These are phyloP conservation scores for Colletotrichum sojae DNA, from an alignment of 2,329 filamentous ascomycete species.

Conservation along the genomic window DNA sequence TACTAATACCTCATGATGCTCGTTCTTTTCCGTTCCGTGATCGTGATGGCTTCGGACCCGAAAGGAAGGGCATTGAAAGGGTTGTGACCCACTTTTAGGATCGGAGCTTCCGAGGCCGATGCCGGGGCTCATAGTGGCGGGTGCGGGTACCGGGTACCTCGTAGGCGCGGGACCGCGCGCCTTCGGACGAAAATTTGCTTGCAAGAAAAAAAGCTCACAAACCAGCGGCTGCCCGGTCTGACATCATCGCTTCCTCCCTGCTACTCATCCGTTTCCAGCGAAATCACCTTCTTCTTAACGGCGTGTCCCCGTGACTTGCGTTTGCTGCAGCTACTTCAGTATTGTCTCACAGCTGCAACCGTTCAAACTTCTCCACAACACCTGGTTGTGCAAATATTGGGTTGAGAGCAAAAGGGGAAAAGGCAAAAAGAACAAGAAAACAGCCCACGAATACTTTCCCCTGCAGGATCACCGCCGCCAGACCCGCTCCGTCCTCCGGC, in stretches of 20 bases:
- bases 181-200: constrained; percentile 38
- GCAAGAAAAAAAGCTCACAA: neutral
- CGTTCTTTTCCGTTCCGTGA: neutral
- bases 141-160: too few relatives aligned
- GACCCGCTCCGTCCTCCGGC: constrained; percentile 7
- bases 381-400: too few relatives aligned
- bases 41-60: constrained; percentile 2
- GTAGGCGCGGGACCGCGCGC: constrained; percentile 23
- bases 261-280: neutral
- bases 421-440: neutral
- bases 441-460: neutral
- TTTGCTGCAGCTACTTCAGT: too few relatives aligned
- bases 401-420: too few relatives aligned
- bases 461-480: constrained; percentile 16
- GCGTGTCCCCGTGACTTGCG: neutral
- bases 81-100: constrained; percentile 12
- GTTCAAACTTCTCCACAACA: too few relatives aligned
- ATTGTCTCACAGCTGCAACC: too few relatives aligned
- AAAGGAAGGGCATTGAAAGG: neutral
- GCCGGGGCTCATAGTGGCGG: constrained; percentile 1
- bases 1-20: neutral
- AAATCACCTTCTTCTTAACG: neutral
- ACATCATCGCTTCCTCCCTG: constrained; percentile 30
- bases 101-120: constrained; percentile 36
- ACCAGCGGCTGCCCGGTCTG: constrained; percentile 11